phyloP scores from a whole-genome alignment of 1,284 basidiomycete species.

The Phenoliferia sp. region DNA sequence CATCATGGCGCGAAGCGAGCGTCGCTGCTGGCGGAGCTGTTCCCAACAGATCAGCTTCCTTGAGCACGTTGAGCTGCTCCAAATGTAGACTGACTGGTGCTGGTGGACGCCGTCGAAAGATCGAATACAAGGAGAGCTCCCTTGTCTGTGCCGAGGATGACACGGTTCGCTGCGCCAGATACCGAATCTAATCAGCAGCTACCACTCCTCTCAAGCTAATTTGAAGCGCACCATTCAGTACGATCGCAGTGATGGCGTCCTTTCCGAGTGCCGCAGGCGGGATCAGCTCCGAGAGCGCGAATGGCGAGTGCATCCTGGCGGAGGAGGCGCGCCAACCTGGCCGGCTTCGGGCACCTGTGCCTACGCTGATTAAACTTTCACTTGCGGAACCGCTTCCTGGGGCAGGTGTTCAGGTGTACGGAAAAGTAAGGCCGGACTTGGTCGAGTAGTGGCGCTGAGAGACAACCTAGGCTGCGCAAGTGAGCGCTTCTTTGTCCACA shows the following conservation, averaged over 20 bases:
- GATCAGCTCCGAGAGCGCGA: slow-evolving; percentile 22
- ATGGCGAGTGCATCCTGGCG: slow-evolving; percentile 20
- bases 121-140: slow-evolving; percentile 29
- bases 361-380: too few species aligned
- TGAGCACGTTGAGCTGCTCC: neutral
- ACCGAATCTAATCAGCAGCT: neutral
- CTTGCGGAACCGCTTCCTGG: too few species aligned
- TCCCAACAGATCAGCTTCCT: neutral
- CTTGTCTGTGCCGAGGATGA: slow-evolving; percentile 28
- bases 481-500: too few species aligned
- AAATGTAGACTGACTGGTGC: slow-evolving; percentile 3
- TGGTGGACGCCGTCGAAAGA: slow-evolving; percentile 13
- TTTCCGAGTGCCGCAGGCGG: slow-evolving; percentile 13
- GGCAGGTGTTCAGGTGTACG: too few species aligned
- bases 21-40: slow-evolving; percentile 41
- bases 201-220: neutral
- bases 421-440: too few species aligned
- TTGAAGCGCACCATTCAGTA: slow-evolving; percentile 17
- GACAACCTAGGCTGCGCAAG: too few species aligned
- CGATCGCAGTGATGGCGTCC: slow-evolving; percentile 17
- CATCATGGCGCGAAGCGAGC: slow-evolving; percentile 62
- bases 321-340: too few species aligned
- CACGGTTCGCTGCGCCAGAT: slow-evolving; percentile 17
- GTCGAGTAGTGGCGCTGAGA: too few species aligned
- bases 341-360: too few species aligned